A percentile compares a stretch with the other conserved stretches of the same genome.
Evolutionary conservation across 805 yeast genomes (phyloP).

Genomic region (Debaryomyces prosopidis): DNA sequence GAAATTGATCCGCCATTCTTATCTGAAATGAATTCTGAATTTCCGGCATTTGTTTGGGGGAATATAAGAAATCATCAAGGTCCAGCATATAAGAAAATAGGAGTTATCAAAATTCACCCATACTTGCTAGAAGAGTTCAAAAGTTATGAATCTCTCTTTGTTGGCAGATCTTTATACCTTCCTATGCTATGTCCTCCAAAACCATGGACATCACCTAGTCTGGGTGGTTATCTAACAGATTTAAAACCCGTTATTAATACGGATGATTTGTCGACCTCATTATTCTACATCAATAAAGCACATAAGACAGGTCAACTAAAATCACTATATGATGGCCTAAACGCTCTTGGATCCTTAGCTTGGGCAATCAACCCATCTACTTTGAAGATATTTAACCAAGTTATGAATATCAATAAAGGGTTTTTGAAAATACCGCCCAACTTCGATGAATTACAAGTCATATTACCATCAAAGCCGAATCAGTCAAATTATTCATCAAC

Average conservation of each 20-base stretch:
- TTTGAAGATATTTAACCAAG: slow-evolving; percentile 20
- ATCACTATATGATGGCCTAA: slow-evolving; percentile 27
- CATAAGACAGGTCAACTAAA: slow-evolving; percentile 32
- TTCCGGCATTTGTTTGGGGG: slow-evolving; percentile 12
- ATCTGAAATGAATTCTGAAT: slow-evolving; percentile 1
- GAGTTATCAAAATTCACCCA: slow-evolving; percentile 25
- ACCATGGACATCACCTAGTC: slow-evolving; percentile 31
- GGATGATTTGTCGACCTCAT: slow-evolving; percentile 12
- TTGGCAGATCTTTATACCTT: slow-evolving; percentile 16
- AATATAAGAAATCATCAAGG: not conserved
- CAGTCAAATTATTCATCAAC: not conserved
- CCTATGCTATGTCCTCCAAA: slow-evolving; percentile 44
- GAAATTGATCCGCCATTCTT: slow-evolving; percentile 4
- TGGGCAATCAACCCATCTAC: slow-evolving; percentile 38
- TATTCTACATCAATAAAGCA: slow-evolving; percentile 24
- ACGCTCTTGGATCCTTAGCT: slow-evolving; percentile 26
- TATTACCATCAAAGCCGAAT: slow-evolving; percentile 1
- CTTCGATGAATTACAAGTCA: slow-evolving; percentile 2
- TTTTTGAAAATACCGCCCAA: slow-evolving; percentile 28
- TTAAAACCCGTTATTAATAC: slow-evolving; percentile 24
- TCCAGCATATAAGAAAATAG: slow-evolving; percentile 10
- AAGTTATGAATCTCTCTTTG: slow-evolving; percentile 8
- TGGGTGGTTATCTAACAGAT: slow-evolving; percentile 36
- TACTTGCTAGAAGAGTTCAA: slow-evolving; percentile 16
- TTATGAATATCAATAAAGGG: slow-evolving; percentile 18